Base-by-base conservation (phyloP, 1,284 basidiomycete genomes). In the Schizophyllum commune region DNA sequence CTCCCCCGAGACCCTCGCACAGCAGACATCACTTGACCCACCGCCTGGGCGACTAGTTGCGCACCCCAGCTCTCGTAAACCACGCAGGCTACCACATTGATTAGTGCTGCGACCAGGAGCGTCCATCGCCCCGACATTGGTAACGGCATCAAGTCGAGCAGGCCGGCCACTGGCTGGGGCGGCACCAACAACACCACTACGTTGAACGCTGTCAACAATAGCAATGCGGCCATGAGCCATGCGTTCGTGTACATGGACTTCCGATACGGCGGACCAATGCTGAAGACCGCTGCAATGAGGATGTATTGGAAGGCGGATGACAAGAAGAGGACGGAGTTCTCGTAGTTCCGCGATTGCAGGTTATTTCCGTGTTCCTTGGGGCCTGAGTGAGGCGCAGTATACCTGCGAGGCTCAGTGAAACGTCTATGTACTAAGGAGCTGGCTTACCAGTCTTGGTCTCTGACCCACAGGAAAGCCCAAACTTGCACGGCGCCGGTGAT, bases 241-340 rank as follows among this genome's bases (percentile, higher is more conserved):
- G 80, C 85, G 71, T 99, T 99, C 7, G 95, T 94, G 83, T 91
- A 96, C 80, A 99, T 93, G 15, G 94, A 85, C 73, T 92, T 90
- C 59, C 97, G 86, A 74, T 96, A 99, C 1, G 97, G 97, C 11
- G 96, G 95, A 0, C 97, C 97, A 66, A 98, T 98, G 72, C 92
- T 96, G 77, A 99, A 99, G 0, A 98, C 93, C 0, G 89, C 95
- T 11, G 96, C 96, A 7, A 98, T 93, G 52, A 98, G 80, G 67
- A 99, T 93, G 74, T 99, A 99, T 13, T 99, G 97, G 85, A 98
- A 99, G 65, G 93, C 96, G 2, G 96, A 98, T 58, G 98, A 82
- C 67, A 98, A 76, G 77, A 99, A 99, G 61, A 99, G 75, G 7
- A 85, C 85, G 7, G 96, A 90, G 74, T 99, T 99, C 73, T 99